Evolutionary conservation across 176 grass and related monocot species (phyloP).

Genomic region (Dendrocalamus sinicus): DNA sequence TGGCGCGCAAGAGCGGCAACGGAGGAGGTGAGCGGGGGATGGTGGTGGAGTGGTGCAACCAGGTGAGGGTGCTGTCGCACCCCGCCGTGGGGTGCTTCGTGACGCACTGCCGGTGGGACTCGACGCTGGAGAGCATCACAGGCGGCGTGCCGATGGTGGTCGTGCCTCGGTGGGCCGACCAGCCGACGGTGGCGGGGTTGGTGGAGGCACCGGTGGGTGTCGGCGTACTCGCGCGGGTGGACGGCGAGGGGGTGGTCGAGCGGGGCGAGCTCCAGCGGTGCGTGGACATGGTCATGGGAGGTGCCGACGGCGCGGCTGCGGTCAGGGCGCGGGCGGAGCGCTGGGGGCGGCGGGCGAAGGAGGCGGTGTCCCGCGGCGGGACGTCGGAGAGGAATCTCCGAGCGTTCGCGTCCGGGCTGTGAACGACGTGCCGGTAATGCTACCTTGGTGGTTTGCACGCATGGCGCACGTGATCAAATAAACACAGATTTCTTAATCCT

Average conservation of each 20-base stretch:
- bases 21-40: background rate
- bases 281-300: constrained; percentile 47
- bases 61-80: constrained; percentile 53
- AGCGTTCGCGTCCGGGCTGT: constrained; percentile 37
- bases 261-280: constrained; percentile 53
- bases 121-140: constrained; percentile 53
- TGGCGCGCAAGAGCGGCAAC: constrained; percentile 28
- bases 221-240: constrained; percentile 42
- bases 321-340: constrained; percentile 15
- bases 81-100: constrained; percentile 50
- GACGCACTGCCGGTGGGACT: constrained; percentile 77
- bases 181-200: background rate
- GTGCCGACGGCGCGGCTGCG: background rate
- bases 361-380: background rate
- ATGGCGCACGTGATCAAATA: background rate
- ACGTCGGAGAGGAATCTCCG: constrained; percentile 47
- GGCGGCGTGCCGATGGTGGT: constrained; percentile 63
- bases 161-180: constrained; percentile 29
- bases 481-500: background rate
- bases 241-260: constrained; percentile 30
- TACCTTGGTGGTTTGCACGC: background rate
- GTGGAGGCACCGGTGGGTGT: background rate
- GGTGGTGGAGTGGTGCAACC: constrained; percentile 57
- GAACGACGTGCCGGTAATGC: background rate
- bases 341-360: background rate